phyloP scores from a whole-genome alignment of 805 yeast genomes.

The Yamadazyma sp. region DNA sequence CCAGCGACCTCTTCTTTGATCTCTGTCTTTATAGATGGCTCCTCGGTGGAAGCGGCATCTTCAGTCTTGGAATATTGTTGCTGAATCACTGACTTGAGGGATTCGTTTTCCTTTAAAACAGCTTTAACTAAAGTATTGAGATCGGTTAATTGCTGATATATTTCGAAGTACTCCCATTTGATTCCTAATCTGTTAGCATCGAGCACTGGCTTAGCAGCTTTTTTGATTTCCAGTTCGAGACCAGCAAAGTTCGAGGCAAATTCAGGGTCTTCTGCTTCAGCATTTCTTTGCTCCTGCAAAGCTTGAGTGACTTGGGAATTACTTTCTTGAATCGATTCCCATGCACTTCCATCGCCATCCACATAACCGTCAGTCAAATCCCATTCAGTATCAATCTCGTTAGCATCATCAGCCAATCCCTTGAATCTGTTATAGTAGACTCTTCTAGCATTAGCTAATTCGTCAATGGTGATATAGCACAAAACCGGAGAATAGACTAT shows the following conservation, averaged over 20 bases:
- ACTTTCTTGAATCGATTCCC: constrained; percentile 40
- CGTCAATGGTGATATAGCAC: constrained; percentile 58
- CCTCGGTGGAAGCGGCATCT: constrained; percentile 1
- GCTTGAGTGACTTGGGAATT: constrained; percentile 38
- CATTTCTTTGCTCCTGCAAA: constrained; percentile 53
- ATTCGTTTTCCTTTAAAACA: constrained; percentile 8
- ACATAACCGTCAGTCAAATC: constrained; percentile 73
- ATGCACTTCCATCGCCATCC: constrained; percentile 29
- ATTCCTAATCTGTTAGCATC: constrained; percentile 55
- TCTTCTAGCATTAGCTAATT: constrained; percentile 65
- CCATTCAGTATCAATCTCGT: constrained; percentile 78
- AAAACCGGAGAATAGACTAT: constrained; percentile 69
- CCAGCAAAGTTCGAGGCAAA: constrained; percentile 50
- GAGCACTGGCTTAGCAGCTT: constrained; percentile 58
- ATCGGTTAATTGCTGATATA: constrained; percentile 52
- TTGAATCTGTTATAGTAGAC: constrained; percentile 67
- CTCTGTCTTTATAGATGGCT: no score
- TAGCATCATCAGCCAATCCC: constrained; percentile 73
- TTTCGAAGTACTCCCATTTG: constrained; percentile 61
- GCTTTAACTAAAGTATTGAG: constrained; percentile 37
- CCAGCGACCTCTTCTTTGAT: no score
- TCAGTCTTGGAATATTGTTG: neutral
- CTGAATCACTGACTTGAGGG: constrained; percentile 1
- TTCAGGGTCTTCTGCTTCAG: constrained; percentile 69
- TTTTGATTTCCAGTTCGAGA: constrained; percentile 53